phyloP scores from a whole-genome alignment of 164 flowering plant species.

The Protea cynaroides region DNA sequence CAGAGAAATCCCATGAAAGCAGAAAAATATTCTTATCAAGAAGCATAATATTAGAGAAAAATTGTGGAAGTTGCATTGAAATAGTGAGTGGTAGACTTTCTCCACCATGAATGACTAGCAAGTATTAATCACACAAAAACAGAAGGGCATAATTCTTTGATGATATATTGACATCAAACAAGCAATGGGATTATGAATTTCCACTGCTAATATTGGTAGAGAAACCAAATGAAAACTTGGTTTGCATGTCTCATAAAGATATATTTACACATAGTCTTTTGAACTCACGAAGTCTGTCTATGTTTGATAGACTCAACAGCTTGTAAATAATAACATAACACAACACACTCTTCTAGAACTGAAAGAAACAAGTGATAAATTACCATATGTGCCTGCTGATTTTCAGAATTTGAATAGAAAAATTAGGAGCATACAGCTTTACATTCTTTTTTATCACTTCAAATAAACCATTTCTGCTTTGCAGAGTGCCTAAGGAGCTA shows the following conservation, averaged over 20 bases:
- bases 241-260: neutral
- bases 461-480: no score
- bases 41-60: neutral
- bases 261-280: neutral
- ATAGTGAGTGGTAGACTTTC: conserved; percentile 3
- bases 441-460: no score
- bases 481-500: no score
- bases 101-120: neutral
- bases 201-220: neutral
- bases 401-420: no score
- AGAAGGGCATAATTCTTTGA: no score
- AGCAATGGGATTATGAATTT: neutral
- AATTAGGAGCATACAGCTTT: no score
- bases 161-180: no score
- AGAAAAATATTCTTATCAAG: neutral
- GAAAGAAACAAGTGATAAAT: no score
- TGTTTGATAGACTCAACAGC: neutral
- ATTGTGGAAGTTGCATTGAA: neutral
- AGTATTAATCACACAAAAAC: neutral
- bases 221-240: neutral
- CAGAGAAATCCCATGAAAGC: no score
- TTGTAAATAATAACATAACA: no score
- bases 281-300: neutral
- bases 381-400: no score
- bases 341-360: no score